A percentile compares a stretch with the other conserved stretches of the same genome.
These are phyloP conservation scores for Phylloporus sp. DNA, from an alignment of 768 basidiomycete species.

Conservation along the genomic window DNA sequence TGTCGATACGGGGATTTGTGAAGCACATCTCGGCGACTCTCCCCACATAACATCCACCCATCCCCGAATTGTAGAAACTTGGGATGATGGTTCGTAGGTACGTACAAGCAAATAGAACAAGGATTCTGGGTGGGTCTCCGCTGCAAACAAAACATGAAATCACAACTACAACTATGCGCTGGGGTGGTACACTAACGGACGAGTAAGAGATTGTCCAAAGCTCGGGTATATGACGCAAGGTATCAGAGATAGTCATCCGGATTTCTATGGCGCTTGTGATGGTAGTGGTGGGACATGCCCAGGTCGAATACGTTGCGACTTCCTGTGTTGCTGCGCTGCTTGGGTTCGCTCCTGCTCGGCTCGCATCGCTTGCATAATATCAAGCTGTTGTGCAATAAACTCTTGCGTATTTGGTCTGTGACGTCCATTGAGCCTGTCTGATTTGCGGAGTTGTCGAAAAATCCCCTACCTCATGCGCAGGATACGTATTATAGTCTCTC, in stretches of 20 bases:
- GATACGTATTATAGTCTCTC: constrained; percentile 92
- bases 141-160: constrained; percentile 9
- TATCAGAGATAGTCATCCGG: constrained; percentile 14
- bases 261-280: constrained; percentile 13
- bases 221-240: constrained; percentile 26
- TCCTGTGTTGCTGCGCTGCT: constrained; percentile 55
- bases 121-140: constrained; percentile 10
- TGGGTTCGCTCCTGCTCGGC: constrained; percentile 76
- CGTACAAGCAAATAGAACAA: constrained; percentile 16
- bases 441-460: neutral
- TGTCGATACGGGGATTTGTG: too few relatives aligned
- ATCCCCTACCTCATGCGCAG: constrained; percentile 85
- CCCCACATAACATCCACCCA: too few relatives aligned
- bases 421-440: constrained; percentile 2
- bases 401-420: constrained; percentile 73
- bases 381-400: constrained; percentile 84
- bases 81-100: too few relatives aligned
- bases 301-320: constrained; percentile 50
- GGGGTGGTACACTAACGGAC: constrained; percentile 1
- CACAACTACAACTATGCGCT: neutral
- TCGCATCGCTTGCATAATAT: constrained; percentile 78
- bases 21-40: too few relatives aligned
- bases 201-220: neutral
- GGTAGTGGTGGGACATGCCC: constrained; percentile 28
- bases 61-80: too few relatives aligned